Percentiles rank a stretch among this genome's conserved stretches.
Evolutionary conservation across 805 yeast species (phyloP).

Genomic region (Brettanomyces custersianus): DNA sequence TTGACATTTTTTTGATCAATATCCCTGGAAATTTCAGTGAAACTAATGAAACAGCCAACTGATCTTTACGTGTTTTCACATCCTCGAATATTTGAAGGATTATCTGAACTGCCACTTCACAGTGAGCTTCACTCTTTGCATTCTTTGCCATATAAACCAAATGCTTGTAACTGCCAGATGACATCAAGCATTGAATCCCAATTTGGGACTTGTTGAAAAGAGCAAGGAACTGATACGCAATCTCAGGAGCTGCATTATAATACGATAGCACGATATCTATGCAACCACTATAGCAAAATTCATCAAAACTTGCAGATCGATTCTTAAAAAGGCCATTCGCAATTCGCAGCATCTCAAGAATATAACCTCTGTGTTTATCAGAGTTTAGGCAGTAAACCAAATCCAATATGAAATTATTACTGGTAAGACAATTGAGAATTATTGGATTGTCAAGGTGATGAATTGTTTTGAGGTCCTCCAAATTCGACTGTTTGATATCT

Average conservation of each 20-base stretch:
- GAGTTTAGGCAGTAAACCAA: slow-evolving; percentile 5
- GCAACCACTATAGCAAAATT: slow-evolving; percentile 13
- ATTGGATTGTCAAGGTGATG: slow-evolving; percentile 7
- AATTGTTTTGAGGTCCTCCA: background rate
- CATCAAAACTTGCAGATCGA: slow-evolving; percentile 8
- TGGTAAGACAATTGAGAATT: slow-evolving; percentile 5
- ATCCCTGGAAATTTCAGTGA: background rate
- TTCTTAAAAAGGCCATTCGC: slow-evolving; percentile 9
- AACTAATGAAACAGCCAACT: background rate
- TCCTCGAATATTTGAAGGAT: background rate
- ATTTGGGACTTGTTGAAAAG: background rate
- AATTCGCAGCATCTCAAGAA: slow-evolving; percentile 9
- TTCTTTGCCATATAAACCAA: no score
- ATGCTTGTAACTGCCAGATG: background rate
- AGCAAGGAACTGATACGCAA: background rate
- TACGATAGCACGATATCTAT: slow-evolving; percentile 1
- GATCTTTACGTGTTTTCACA: slow-evolving; percentile 3
- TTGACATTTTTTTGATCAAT: no score
- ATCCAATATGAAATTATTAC: slow-evolving; percentile 1
- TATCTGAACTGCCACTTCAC: background rate
- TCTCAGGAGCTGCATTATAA: background rate
- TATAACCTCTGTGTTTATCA: background rate
- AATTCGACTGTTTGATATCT: slow-evolving; percentile 2
- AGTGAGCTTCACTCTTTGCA: background rate
- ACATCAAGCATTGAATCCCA: background rate